Conservation (phyloP, 2,329 filamentous ascomycete species). For the Aspergillus sp. region DNA sequence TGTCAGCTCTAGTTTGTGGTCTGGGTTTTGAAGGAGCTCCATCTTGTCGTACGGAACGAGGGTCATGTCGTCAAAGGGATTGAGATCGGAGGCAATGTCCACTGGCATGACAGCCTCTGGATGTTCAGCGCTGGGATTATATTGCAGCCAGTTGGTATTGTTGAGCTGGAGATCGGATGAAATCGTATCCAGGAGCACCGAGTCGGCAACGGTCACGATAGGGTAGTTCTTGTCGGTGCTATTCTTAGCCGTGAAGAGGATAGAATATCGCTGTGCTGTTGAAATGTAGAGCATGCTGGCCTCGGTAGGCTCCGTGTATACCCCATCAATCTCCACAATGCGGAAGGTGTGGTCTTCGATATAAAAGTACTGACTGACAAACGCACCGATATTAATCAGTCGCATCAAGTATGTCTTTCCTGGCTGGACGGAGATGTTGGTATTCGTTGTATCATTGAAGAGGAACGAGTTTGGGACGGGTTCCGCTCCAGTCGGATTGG, state of each 20-base stretch:
- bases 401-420: conserved; percentile 69
- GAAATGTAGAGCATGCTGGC: conserved; percentile 61
- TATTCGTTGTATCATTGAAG: conserved; percentile 65
- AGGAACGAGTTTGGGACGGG: conserved; percentile 65
- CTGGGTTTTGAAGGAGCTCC: conserved; percentile 11
- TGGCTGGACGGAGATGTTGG: conserved; percentile 56
- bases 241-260: conserved; percentile 57
- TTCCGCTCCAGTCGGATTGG: conserved; percentile 28
- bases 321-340: conserved; percentile 34
- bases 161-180: conserved; percentile 62
- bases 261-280: conserved; percentile 59
- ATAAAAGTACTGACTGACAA: conserved; percentile 49
- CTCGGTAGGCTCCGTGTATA: conserved; percentile 24
- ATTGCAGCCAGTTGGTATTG: conserved; percentile 45
- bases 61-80: conserved; percentile 63
- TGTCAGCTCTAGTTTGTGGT: no score
- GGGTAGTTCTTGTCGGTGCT: conserved; percentile 61
- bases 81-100: conserved; percentile 46
- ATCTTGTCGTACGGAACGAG: conserved; percentile 20
- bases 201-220: conserved; percentile 66
- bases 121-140: conserved; percentile 44
- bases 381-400: conserved; percentile 69
- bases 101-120: conserved; percentile 52
- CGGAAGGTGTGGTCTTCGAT: conserved; percentile 40
- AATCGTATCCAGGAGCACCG: conserved; percentile 47